A percentile compares a stretch with the other conserved stretches of the same genome.
Conservation (phyloP, 2,329 filamentous ascomycete species). For the Claviceps sorghi region DNA sequence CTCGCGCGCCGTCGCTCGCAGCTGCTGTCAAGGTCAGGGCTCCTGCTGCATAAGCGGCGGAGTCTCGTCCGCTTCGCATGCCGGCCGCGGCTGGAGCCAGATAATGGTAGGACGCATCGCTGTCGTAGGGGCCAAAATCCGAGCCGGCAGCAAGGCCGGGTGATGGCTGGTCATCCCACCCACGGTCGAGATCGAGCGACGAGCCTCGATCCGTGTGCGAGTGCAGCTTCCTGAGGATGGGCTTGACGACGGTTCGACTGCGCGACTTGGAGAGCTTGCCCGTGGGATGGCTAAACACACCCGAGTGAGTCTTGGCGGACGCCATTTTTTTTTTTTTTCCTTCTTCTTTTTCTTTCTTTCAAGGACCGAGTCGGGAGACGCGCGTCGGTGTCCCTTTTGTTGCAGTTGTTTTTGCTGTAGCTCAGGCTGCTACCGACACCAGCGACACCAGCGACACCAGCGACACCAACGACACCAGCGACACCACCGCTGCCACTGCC, state of each 20-base stretch:
- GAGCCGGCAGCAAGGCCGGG: slow-evolving; percentile 4
- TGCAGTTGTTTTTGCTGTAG: background rate
- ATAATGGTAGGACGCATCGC: slow-evolving; percentile 11
- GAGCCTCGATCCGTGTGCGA: slow-evolving; percentile 38
- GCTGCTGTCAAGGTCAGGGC: background rate
- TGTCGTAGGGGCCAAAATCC: slow-evolving; percentile 15
- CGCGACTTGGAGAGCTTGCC: slow-evolving; percentile 29
- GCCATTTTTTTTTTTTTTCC: slow-evolving; percentile 9
- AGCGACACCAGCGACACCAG: too few relatives aligned
- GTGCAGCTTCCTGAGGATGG: slow-evolving; percentile 45
- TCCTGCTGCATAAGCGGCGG: slow-evolving; percentile 26
- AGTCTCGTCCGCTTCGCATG: slow-evolving; percentile 19
- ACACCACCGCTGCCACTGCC: too few relatives aligned
- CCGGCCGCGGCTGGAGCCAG: slow-evolving; percentile 2
- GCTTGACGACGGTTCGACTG: slow-evolving; percentile 38
- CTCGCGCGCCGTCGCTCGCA: background rate
- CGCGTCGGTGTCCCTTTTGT: background rate
- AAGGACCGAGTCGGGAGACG: background rate
- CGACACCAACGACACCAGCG: too few relatives aligned
- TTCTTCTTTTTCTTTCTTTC: too few relatives aligned
- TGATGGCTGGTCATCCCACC: slow-evolving; percentile 38
- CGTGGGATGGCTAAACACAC: slow-evolving; percentile 6
- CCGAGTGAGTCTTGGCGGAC: slow-evolving; percentile 16
- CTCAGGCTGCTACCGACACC: background rate
- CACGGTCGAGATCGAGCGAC: slow-evolving; percentile 46